Conservation (phyloP, 176 grass and related monocot species). For the Zizania latifolia region DNA sequence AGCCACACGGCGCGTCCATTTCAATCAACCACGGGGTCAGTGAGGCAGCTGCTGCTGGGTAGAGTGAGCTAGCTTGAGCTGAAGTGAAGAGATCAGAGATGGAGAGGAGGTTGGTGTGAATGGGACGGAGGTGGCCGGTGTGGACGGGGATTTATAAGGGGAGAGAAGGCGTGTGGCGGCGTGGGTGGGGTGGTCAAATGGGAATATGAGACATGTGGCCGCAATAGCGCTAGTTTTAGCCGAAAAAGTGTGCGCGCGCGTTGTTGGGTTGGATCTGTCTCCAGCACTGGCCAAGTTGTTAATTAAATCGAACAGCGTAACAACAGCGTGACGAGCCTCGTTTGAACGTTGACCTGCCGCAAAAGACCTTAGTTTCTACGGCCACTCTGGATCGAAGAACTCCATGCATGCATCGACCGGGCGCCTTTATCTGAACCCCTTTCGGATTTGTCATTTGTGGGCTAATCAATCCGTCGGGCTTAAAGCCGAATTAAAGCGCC, state of each 20-base stretch:
- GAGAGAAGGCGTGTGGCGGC: not conserved
- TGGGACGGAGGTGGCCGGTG: not conserved
- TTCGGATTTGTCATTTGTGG: too few relatives aligned
- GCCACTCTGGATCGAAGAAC: too few relatives aligned
- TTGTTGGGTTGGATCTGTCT: slow-evolving; percentile 1
- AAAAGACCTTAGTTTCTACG: too few relatives aligned
- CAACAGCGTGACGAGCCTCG: not conserved
- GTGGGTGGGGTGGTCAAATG: slow-evolving; percentile 34
- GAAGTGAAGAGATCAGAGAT: not conserved
- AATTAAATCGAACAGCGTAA: not conserved
- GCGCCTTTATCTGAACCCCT: too few relatives aligned
- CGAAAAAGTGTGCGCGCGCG: not conserved
- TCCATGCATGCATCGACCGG: too few relatives aligned
- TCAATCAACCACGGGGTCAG: not conserved
- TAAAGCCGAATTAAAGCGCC: too few relatives aligned
- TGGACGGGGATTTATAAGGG: slow-evolving; percentile 8
- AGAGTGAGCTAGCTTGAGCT: not conserved
- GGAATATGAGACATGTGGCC: slow-evolving; percentile 38
- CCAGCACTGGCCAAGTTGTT: not conserved
- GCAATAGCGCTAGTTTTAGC: slow-evolving; percentile 26
- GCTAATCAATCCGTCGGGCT: too few relatives aligned
- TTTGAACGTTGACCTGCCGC: slow-evolving; percentile 19
- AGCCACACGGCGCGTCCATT: slow-evolving; percentile 6
- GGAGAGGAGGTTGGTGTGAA: slow-evolving; percentile 8
- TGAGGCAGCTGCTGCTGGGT: not conserved